These are phyloP conservation scores for Amanita muscaria DNA, from an alignment of 768 basidiomycete species.

Conservation along the genomic window DNA sequence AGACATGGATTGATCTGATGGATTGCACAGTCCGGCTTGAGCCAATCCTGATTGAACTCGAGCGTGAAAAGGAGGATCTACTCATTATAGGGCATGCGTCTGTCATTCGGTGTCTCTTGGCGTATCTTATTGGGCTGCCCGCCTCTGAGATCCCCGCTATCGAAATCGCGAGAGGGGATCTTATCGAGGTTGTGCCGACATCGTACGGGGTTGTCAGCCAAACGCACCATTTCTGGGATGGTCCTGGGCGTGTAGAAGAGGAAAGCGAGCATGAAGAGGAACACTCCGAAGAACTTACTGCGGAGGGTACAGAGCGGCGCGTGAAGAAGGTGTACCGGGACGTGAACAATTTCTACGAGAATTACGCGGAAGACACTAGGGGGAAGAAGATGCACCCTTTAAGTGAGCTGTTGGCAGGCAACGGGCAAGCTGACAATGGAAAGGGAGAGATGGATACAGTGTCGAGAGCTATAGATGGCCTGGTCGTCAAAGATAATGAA, in stretches of 20 bases:
- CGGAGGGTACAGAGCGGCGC: constrained; percentile 21
- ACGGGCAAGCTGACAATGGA: neutral
- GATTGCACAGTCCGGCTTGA: constrained; percentile 73
- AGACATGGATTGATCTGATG: constrained; percentile 6
- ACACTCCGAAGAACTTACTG: constrained; percentile 3
- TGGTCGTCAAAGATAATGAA: constrained; percentile 1
- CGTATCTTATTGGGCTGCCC: constrained; percentile 88
- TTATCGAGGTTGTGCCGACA: constrained; percentile 88
- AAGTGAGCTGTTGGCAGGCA: neutral
- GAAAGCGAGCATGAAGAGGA: constrained; percentile 12
- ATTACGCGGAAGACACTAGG: constrained; percentile 71
- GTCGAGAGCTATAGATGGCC: constrained; percentile 7
- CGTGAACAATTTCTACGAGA: constrained; percentile 80
- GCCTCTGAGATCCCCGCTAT: constrained; percentile 96
- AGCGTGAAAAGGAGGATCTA: constrained; percentile 89
- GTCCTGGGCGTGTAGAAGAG: constrained; percentile 51
- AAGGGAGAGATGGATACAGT: constrained; percentile 7
- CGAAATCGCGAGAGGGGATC: constrained; percentile 91
- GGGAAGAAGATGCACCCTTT: constrained; percentile 39
- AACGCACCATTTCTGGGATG: constrained; percentile 90
- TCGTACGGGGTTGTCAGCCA: constrained; percentile 87
- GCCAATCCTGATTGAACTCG: constrained; percentile 85
- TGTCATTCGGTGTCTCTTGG: constrained; percentile 91
- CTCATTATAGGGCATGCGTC: constrained; percentile 96
- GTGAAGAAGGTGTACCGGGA: constrained; percentile 30